A percentile compares a stretch with the other conserved stretches of the same genome.
Evolutionary conservation across 2,329 filamentous ascomycete genomes (phyloP).

Genomic region (Didymella arachidicola): DNA sequence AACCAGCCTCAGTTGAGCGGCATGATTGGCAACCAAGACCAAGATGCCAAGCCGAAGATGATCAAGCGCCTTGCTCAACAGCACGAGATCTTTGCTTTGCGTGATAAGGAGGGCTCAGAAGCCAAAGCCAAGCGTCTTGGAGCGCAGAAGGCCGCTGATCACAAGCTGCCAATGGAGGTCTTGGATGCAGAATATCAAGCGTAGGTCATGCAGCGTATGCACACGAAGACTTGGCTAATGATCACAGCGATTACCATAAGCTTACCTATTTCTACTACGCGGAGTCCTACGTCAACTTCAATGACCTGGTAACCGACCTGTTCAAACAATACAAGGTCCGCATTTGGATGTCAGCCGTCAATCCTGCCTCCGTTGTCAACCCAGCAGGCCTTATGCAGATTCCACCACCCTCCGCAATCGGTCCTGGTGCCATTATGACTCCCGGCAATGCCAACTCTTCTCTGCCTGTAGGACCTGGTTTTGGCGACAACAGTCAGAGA

Average conservation of each 20-base stretch:
- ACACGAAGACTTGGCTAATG: constrained; percentile 13
- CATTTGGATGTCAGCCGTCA: constrained; percentile 99
- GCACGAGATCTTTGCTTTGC: constrained; percentile 86
- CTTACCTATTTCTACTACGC: constrained; percentile 99
- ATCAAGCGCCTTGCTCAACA: constrained; percentile 93
- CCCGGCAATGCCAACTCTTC: constrained; percentile 29
- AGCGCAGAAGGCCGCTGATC: constrained; percentile 95
- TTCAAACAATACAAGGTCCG: constrained; percentile 99
- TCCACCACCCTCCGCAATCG: constrained; percentile 49
- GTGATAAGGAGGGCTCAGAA: constrained; percentile 96
- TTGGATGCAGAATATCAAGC: constrained; percentile 98
- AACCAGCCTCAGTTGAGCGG: constrained; percentile 64
- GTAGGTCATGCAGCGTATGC: constrained; percentile 65
- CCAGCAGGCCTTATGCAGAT: constrained; percentile 45
- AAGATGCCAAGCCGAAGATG: constrained; percentile 89
- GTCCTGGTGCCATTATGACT: constrained; percentile 48
- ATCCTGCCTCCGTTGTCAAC: constrained; percentile 83
- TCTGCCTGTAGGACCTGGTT: constrained; percentile 45
- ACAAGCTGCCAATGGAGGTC: constrained; percentile 97
- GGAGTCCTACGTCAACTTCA: constrained; percentile 98
- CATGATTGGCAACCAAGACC: constrained; percentile 46
- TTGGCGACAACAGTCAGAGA: constrained; percentile 38
- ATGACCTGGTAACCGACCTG: constrained; percentile 92
- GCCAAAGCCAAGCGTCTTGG: constrained; percentile 97
- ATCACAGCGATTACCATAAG: constrained; percentile 92